phyloP scores from a whole-genome alignment of 352 stramenopile genomes.

The Phytophthora chlamydospora region DNA sequence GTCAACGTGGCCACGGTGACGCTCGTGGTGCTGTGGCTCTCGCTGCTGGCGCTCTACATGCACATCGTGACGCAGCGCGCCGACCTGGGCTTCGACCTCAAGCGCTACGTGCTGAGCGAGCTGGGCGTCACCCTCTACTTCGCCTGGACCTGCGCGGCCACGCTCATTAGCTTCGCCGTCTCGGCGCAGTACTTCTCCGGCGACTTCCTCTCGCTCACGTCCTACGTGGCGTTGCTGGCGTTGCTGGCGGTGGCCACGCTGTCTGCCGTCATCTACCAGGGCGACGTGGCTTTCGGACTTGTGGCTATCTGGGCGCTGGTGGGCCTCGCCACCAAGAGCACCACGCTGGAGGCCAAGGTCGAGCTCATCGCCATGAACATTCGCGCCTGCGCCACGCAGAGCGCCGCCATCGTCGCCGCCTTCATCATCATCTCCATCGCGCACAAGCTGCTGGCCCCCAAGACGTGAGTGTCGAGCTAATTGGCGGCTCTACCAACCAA shows the following conservation, averaged over 20 bases:
- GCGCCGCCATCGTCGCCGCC: slow-evolving; percentile 57
- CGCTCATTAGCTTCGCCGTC: slow-evolving; percentile 74
- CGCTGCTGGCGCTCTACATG: slow-evolving; percentile 63
- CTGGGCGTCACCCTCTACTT: slow-evolving; percentile 76
- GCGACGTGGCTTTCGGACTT: slow-evolving; percentile 61
- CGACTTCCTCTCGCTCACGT: slow-evolving; percentile 55
- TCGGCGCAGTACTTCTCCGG: slow-evolving; percentile 53
- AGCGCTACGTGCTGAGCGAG: slow-evolving; percentile 63
- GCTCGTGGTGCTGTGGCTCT: slow-evolving; percentile 66
- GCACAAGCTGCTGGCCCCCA: slow-evolving; percentile 40
- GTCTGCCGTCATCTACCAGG: slow-evolving; percentile 59
- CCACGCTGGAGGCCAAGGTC: slow-evolving; percentile 45
- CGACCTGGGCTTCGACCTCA: slow-evolving; percentile 48
- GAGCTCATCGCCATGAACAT: slow-evolving; percentile 67
- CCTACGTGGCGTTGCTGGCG: slow-evolving; percentile 65
- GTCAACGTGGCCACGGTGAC: slow-evolving; percentile 61
- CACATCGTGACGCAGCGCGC: slow-evolving; percentile 54
- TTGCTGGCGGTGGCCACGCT: slow-evolving; percentile 63
- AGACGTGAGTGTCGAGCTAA: slow-evolving; percentile 32
- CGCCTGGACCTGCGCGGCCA: slow-evolving; percentile 72
- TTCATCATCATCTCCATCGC: slow-evolving; percentile 65
- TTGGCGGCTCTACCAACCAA: background rate
- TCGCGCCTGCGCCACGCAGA: slow-evolving; percentile 62
- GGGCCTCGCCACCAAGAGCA: slow-evolving; percentile 59
- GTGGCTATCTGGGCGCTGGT: slow-evolving; percentile 73